Base-by-base conservation (phyloP, 805 yeast species). In the Ogataea methanolica region DNA sequence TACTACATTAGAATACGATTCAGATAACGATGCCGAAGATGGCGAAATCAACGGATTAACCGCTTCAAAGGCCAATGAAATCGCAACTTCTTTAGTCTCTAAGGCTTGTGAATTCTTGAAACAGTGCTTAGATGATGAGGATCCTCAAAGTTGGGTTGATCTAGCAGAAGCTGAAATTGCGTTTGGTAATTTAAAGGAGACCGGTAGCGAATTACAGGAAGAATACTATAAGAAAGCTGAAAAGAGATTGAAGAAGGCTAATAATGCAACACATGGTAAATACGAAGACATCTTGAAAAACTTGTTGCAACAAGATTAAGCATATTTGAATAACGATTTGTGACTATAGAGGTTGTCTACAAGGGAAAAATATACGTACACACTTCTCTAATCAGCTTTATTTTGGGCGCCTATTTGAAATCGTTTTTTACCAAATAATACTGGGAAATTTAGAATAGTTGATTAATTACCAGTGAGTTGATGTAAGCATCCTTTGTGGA, bases 161-260 rank as follows among this genome's bases (percentile, higher is more conserved):
- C 75, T 86, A 41, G 96, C 97, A 1, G 98, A 92, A 65, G 91
- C 96, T 1, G 72, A 80, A 58, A 88, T 92, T 34, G 79, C 85
- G 15, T 68, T 87, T 55, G 97, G 91, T 15, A 91, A 90, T 57
- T 62, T 90, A 43, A 72, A 76, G 50, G 87, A 83, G 8, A 68
- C 78, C 23, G 89, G 84, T 26, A 73, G 84, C 44, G 68, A 70
- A 33, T 85, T 83, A 39, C 96, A 89, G 67, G 87, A 84, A 50
- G 57, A 71, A 5, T 69, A 76, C 43, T 91, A 91, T 63, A 64
- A 66, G 16, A 72, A 76, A 47, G 98, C 97, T 0, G 91, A 88
- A 58, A 68, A 70, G 50, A 73, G 80, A 29, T 69, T 91, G 55
- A 74, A 69, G 43, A 80, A 76, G 59, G 96, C 96, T 16, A 86